phyloP scores from a whole-genome alignment of 2,329 filamentous ascomycete species.

The Colletotrichum ledebouriae region DNA sequence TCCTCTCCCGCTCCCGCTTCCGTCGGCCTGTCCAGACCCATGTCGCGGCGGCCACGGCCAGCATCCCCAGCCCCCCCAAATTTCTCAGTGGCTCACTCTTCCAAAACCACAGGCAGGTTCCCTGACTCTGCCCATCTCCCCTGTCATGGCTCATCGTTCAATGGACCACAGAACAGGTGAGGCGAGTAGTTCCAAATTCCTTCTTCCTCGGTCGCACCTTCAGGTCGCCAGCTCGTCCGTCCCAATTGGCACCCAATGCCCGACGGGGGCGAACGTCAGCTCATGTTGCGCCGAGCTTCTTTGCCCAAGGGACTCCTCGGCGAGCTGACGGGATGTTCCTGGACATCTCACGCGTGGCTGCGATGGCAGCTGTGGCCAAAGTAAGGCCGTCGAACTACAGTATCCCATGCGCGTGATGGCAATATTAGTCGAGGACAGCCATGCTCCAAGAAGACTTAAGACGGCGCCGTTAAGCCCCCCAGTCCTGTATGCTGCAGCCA shows the following conservation, averaged over 20 bases:
- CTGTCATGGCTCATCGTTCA: conserved; percentile 33
- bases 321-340: conserved; percentile 30
- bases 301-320: not conserved
- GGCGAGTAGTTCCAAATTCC: conserved; percentile 31
- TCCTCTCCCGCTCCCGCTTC: not conserved
- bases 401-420: conserved; percentile 28
- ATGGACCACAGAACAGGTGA: conserved; percentile 27
- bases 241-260: conserved; percentile 26
- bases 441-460: conserved; percentile 19
- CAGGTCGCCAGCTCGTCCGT: conserved; percentile 15
- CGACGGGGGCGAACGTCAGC: conserved; percentile 23
- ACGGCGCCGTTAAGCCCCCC: conserved; percentile 18
- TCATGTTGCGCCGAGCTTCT: conserved; percentile 19
- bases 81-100: conserved; percentile 28
- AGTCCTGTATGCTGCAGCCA: conserved; percentile 30
- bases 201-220: conserved; percentile 12
- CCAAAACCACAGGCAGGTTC: conserved; percentile 27
- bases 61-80: conserved; percentile 32
- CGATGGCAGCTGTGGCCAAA: conserved; percentile 17
- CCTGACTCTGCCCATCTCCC: conserved; percentile 21
- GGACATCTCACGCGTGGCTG: conserved; percentile 19
- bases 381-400: conserved; percentile 2
- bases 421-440: conserved; percentile 16
- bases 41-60: conserved; percentile 24
- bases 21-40: conserved; percentile 27